These are phyloP conservation scores for Psilocybe subaeruginosa DNA, from an alignment of 768 basidiomycete genomes.

Conservation along the genomic window DNA sequence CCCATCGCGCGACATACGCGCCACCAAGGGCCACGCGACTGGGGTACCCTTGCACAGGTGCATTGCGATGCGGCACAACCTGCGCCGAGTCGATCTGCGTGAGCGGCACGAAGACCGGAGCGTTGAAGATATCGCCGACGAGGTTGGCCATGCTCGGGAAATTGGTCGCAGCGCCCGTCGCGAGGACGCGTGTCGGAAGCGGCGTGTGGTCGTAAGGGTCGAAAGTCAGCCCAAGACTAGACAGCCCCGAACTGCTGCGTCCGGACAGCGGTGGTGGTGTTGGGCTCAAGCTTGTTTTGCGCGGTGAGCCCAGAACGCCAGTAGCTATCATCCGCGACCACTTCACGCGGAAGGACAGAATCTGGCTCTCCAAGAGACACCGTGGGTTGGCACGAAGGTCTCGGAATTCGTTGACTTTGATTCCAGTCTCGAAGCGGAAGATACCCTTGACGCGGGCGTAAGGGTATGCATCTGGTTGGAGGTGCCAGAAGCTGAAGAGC, in stretches of 20 bases:
- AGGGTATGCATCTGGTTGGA: constrained; percentile 79
- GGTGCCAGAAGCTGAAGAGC: constrained; percentile 87
- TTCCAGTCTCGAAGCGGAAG: constrained; percentile 85
- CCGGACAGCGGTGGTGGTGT: constrained; percentile 35
- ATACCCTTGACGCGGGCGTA: constrained; percentile 83
- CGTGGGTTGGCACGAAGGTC: constrained; percentile 89
- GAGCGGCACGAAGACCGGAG: constrained; percentile 73
- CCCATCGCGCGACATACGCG: constrained; percentile 84
- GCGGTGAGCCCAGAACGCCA: constrained; percentile 60
- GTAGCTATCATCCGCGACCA: constrained; percentile 76
- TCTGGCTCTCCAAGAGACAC: constrained; percentile 81
- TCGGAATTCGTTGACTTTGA: constrained; percentile 87
- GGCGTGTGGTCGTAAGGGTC: constrained; percentile 77
- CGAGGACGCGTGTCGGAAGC: constrained; percentile 67
- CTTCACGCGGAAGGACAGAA: constrained; percentile 80
- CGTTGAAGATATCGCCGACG: constrained; percentile 82
- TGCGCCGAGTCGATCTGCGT: constrained; percentile 82
- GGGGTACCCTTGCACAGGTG: constrained; percentile 70
- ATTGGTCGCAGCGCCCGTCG: constrained; percentile 81
- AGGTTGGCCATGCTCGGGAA: constrained; percentile 83
- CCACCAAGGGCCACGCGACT: constrained; percentile 72
- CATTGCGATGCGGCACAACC: constrained; percentile 70
- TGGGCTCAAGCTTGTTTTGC: constrained; percentile 35
- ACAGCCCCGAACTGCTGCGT: constrained; percentile 30
- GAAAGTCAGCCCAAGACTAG: constrained; percentile 68